Conservation (phyloP, 1,284 basidiomycete genomes). For the Boletellus deceptivus region DNA sequence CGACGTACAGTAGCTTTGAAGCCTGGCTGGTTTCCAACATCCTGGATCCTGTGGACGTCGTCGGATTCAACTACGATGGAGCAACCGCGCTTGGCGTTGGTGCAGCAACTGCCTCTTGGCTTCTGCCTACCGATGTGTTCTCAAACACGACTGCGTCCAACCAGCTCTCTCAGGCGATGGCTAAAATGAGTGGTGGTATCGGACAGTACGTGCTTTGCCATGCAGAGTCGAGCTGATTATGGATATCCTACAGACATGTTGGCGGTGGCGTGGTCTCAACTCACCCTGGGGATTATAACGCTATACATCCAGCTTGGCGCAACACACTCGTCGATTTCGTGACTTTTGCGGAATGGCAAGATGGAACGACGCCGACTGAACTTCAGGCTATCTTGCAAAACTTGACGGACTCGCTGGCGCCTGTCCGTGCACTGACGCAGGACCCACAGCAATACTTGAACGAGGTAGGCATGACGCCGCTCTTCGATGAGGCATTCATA, state of each 20-base stretch:
- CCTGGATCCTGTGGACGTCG: background rate
- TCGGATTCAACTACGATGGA: background rate
- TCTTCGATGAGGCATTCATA: background rate
- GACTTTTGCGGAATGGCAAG: conserved; percentile 31
- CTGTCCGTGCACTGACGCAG: conserved; percentile 13
- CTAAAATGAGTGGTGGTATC: background rate
- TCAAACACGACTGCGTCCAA: background rate
- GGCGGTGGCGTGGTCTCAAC: conserved; percentile 1
- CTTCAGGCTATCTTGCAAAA: conserved; percentile 27
- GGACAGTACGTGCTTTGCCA: background rate
- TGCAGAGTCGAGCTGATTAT: background rate
- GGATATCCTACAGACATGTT: background rate
- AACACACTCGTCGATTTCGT: conserved; percentile 33
- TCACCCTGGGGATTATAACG: conserved; percentile 35
- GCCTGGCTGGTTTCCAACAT: background rate
- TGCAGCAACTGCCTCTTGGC: background rate
- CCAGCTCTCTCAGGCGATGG: background rate
- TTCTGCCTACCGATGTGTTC: background rate
- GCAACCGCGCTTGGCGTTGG: background rate
- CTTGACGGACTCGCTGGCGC: conserved; percentile 28
- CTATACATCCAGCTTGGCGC: conserved; percentile 43
- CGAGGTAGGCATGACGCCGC: conserved; percentile 30
- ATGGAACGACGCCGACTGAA: conserved; percentile 27
- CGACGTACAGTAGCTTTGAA: background rate
- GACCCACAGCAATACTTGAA: conserved; percentile 39